These are phyloP conservation scores for Cryptococcus depauperatus DNA, from an alignment of 1,284 basidiomycete species.

Conservation along the genomic window DNA sequence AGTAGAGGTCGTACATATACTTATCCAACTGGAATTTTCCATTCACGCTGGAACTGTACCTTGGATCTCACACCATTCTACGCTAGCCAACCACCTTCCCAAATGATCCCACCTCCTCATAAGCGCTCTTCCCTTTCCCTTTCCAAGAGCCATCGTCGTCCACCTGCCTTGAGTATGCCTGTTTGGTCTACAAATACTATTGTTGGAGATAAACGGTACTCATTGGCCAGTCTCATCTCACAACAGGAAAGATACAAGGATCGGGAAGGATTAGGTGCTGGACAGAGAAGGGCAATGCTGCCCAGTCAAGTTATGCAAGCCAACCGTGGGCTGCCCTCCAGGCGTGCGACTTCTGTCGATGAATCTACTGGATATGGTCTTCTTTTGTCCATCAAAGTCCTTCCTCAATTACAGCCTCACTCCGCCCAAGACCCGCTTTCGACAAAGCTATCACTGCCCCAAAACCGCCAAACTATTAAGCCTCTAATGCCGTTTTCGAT, in stretches of 20 bases:
- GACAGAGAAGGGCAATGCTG: conserved; percentile 10
- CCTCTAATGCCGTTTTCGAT: conserved; percentile 68
- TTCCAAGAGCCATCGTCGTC: conserved; percentile 2
- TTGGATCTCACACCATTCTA: conserved; percentile 59
- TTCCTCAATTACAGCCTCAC: conserved; percentile 35
- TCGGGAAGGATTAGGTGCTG: not conserved
- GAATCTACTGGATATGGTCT: conserved; percentile 39
- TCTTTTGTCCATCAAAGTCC: conserved; percentile 64
- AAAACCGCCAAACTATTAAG: too few species aligned
- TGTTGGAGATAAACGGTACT: conserved; percentile 44
- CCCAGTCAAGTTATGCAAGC: conserved; percentile 17
- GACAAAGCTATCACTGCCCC: too few species aligned
- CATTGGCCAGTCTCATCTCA: conserved; percentile 30
- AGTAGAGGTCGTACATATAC: too few species aligned
- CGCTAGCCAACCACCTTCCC: conserved; percentile 12
- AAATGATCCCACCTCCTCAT: conserved; percentile 14
- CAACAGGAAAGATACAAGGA: conserved; percentile 6
- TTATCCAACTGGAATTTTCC: conserved; percentile 64
- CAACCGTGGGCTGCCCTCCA: not conserved
- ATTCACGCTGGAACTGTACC: conserved; percentile 76
- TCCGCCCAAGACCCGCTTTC: conserved; percentile 1
- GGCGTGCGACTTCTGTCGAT: not conserved
- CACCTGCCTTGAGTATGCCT: not conserved
- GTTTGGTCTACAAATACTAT: conserved; percentile 35
- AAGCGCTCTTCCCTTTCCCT: not conserved